These are phyloP conservation scores for Chalciporus piperatus DNA, from an alignment of 768 basidiomycete species.

Conservation along the genomic window DNA sequence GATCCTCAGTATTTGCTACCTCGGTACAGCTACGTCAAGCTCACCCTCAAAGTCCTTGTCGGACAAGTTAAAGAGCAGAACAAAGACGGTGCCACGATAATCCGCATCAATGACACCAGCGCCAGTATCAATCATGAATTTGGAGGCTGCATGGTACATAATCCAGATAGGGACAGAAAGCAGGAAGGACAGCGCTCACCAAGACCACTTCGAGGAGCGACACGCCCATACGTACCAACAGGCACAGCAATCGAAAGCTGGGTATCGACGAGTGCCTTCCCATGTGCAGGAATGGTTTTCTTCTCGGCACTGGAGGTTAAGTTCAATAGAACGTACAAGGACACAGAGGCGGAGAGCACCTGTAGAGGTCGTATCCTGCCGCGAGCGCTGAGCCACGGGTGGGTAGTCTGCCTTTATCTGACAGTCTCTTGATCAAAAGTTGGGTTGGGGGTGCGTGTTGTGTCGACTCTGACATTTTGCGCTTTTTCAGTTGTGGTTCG, in stretches of 20 bases:
- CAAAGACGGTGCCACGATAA: constrained; percentile 88
- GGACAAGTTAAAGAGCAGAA: constrained; percentile 89
- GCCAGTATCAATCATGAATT: constrained; percentile 97
- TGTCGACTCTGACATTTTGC: constrained; percentile 51
- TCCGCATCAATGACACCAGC: constrained; percentile 98
- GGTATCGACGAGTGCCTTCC: constrained; percentile 89
- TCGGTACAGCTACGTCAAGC: background rate
- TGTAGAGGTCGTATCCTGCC: constrained; percentile 95
- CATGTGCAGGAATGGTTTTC: constrained; percentile 80
- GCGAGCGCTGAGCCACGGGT: constrained; percentile 83
- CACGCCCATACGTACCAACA: constrained; percentile 89
- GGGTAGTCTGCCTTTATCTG: constrained; percentile 78
- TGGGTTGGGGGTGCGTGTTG: constrained; percentile 39
- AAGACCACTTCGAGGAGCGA: constrained; percentile 93
- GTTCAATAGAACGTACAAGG: constrained; percentile 2
- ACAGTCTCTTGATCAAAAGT: constrained; percentile 83
- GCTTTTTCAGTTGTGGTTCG: constrained; percentile 50
- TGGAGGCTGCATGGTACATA: constrained; percentile 61
- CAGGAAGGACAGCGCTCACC: constrained; percentile 48
- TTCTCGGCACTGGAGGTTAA: constrained; percentile 65
- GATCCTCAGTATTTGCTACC: background rate
- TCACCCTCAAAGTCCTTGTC: constrained; percentile 87
- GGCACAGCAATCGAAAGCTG: constrained; percentile 95
- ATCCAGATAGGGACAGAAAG: background rate
- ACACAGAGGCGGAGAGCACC: constrained; percentile 41